phyloP scores from a whole-genome alignment of 768 basidiomycete genomes.

The Boletus huronensis region DNA sequence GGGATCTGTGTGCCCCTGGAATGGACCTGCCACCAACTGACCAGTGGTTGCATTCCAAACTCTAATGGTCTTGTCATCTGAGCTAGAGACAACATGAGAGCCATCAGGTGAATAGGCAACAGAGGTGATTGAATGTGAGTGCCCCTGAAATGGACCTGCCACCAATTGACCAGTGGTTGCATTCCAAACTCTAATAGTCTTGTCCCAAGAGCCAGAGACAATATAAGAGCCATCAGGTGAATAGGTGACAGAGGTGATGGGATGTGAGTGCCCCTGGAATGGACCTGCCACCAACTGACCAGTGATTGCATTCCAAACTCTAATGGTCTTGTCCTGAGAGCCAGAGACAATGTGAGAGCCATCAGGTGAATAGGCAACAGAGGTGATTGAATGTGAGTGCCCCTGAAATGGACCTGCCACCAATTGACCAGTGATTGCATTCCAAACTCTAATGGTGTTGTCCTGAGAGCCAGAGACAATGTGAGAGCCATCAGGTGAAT shows the following conservation, averaged over 20 bases:
- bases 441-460: background rate
- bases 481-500: background rate
- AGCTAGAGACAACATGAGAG: no score
- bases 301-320: constrained; percentile 17
- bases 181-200: constrained; percentile 18
- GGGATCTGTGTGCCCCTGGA: no score
- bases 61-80: no score
- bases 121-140: no score
- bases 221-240: background rate
- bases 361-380: no score
- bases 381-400: no score
- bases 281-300: background rate
- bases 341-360: background rate
- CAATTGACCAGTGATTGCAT: no score
- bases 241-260: constrained; percentile 4
- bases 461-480: constrained; percentile 1
- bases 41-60: background rate
- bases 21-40: no score
- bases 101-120: no score
- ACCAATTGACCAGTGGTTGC: constrained; percentile 1
- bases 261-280: background rate
- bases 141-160: no score
- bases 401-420: no score
- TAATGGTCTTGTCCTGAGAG: background rate
- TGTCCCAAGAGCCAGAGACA: background rate